These are phyloP conservation scores for Lyophyllum decastes DNA, from an alignment of 768 basidiomycete species.

Conservation along the genomic window DNA sequence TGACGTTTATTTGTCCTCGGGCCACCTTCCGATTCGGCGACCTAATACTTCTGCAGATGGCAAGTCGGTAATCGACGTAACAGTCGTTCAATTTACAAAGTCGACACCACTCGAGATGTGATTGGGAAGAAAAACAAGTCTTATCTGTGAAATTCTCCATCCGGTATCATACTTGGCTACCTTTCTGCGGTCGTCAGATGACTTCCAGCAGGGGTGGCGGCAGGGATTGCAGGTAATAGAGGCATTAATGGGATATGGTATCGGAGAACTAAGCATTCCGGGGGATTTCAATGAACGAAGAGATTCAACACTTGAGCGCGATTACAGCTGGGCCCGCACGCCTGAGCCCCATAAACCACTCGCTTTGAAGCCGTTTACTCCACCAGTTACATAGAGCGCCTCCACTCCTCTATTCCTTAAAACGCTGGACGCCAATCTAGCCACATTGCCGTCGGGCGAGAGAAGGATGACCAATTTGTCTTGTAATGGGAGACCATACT, in stretches of 20 bases:
- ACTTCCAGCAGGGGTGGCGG: too few species aligned
- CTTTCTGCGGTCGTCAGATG: too few species aligned
- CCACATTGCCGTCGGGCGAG: constrained; percentile 22
- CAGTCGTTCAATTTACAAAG: too few species aligned
- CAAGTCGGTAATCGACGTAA: neutral
- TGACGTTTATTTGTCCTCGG: neutral
- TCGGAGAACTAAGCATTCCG: too few species aligned
- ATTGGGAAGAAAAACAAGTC: neutral
- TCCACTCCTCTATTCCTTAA: constrained; percentile 10
- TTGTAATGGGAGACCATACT: constrained; percentile 13
- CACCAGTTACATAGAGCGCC: constrained; percentile 4
- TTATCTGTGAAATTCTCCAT: neutral
- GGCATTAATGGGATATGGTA: too few species aligned
- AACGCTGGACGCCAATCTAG: constrained; percentile 22
- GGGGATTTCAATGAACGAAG: too few species aligned
- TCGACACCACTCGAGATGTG: too few species aligned
- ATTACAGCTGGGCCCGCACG: constrained; percentile 1
- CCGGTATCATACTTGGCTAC: too few species aligned
- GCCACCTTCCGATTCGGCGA: neutral
- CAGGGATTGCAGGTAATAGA: too few species aligned
- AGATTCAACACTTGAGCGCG: neutral
- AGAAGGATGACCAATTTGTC: constrained; percentile 17
- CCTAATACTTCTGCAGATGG: neutral
- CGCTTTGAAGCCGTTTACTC: neutral
- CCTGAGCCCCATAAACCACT: constrained; percentile 2